phyloP scores from a whole-genome alignment of 179 eudicot species.

The Beta corolliflora region DNA sequence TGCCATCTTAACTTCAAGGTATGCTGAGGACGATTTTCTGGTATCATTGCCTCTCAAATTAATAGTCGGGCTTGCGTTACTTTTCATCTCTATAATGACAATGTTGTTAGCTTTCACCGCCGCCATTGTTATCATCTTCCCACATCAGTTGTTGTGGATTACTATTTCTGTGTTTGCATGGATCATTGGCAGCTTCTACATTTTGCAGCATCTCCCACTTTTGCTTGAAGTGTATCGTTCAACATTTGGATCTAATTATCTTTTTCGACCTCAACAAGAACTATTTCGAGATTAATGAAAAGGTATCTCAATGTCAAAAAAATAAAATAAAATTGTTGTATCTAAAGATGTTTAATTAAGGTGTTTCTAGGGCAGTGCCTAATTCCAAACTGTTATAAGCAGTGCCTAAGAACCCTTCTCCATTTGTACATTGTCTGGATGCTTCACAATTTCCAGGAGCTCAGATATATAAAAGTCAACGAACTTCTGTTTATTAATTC shows the following conservation, averaged over 20 bases:
- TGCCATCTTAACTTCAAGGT: conserved; percentile 22
- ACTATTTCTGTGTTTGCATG: not conserved
- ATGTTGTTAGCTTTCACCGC: conserved; percentile 18
- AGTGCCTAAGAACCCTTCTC: too few species aligned
- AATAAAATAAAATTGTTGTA: too few species aligned
- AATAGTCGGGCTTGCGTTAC: conserved; percentile 14
- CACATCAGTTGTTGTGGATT: not conserved
- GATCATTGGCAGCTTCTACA: not conserved
- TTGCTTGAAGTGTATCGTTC: conserved; percentile 6
- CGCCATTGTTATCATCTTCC: not conserved
- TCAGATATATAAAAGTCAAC: too few species aligned
- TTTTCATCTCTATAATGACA: conserved; percentile 21
- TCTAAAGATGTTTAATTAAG: too few species aligned
- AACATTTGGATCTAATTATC: not conserved
- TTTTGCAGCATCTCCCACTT: not conserved
- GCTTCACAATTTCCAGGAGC: too few species aligned
- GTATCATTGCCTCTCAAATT: conserved; percentile 16
- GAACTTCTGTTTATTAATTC: too few species aligned
- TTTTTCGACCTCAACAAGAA: not conserved
- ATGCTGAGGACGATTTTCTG: conserved; percentile 21
- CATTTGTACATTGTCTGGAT: too few species aligned
- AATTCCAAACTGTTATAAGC: too few species aligned
- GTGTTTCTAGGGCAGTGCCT: too few species aligned
- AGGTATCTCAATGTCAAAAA: too few species aligned
- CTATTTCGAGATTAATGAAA: not conserved